phyloP scores from a whole-genome alignment of 2,329 filamentous ascomycete species.

The Fusarium udum region DNA sequence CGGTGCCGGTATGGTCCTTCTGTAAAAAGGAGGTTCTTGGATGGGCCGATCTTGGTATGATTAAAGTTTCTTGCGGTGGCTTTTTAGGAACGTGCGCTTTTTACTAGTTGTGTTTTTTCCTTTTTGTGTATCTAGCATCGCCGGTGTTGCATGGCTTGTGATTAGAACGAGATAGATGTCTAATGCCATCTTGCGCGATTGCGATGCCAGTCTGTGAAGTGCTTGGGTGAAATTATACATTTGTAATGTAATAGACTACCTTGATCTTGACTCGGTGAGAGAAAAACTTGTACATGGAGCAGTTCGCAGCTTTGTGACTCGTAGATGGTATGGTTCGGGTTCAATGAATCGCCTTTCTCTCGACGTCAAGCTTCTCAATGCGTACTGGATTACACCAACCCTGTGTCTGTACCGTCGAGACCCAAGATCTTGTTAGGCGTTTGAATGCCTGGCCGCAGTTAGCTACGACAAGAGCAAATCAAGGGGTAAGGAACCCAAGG shows the following conservation, averaged over 20 bases:
- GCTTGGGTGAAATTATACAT: neutral
- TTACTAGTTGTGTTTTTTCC: constrained; percentile 30
- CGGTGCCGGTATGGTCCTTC: constrained; percentile 62
- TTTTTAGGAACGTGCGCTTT: constrained; percentile 33
- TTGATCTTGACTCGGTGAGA: neutral
- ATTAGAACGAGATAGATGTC: constrained; percentile 42
- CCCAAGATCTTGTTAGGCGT: too few species aligned
- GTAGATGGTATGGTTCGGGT: neutral
- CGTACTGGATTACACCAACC: too few species aligned
- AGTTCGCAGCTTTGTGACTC: neutral
- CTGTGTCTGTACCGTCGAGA: neutral
- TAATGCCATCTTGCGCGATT: constrained; percentile 41
- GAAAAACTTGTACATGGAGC: neutral
- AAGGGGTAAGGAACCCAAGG: too few species aligned
- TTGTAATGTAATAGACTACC: neutral
- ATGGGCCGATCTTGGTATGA: constrained; percentile 23
- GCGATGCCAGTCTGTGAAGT: constrained; percentile 18
- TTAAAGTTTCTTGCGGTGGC: constrained; percentile 35
- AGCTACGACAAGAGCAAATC: too few species aligned
- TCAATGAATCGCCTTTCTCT: fast-evolving
- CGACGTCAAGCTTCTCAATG: neutral
- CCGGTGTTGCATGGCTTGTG: constrained; percentile 43
- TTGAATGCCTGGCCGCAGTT: neutral
- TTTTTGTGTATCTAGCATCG: constrained; percentile 43
- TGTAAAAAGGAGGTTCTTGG: constrained; percentile 53